Evolutionary conservation across 176 grass and related monocot genomes (phyloP), one percentile per base, ranked within the genome.

Genomic region (Ensete glaucum): DNA sequence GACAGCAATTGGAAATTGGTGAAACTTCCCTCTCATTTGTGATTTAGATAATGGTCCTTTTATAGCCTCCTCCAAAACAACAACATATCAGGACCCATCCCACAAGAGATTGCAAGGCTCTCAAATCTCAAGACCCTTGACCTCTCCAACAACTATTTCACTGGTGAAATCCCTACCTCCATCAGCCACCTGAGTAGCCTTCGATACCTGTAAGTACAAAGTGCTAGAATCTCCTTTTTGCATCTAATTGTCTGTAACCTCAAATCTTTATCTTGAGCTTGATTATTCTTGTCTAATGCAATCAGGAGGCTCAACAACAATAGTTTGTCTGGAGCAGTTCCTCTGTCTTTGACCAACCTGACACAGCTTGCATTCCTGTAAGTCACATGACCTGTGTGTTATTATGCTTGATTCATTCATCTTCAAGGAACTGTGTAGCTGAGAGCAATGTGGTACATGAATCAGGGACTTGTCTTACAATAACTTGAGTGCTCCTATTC

Each of bases 401-500:
- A 56, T 11, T 17, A 56, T 17, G 13, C 15, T 74, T 74, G 52
- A 27, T 26, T 34, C 13, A 21, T 20, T 17, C 16, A 56, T 29
- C 54, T 10, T 29, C 13, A 8, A 15, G 5, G 23, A 74, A 55
- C 72, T 27, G 54, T 29, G 12, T 14, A 29, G 11, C 54, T 74
- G 72, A 27, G 52, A 56, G 17, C 14, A 55, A 29, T 56, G 53
- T 74, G 43, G 20, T 70, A 2, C 43, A 70, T 70, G 67, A 70
- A 51, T 27, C 72, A 74, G 72, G 72, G 72, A 74, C 54, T 74
- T 74, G 72, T 74, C 72, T 56, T 74, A 74, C 72, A 74, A 74
- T 57, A 74, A 74, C 13, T 27, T 74, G 72, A 56, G 53, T 56
- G 72, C 85, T 54, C 85, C 93, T 27, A 72, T 96, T 50, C 89